Conservation (phyloP, 345 rosid genomes). For the Linum lewisii region DNA sequence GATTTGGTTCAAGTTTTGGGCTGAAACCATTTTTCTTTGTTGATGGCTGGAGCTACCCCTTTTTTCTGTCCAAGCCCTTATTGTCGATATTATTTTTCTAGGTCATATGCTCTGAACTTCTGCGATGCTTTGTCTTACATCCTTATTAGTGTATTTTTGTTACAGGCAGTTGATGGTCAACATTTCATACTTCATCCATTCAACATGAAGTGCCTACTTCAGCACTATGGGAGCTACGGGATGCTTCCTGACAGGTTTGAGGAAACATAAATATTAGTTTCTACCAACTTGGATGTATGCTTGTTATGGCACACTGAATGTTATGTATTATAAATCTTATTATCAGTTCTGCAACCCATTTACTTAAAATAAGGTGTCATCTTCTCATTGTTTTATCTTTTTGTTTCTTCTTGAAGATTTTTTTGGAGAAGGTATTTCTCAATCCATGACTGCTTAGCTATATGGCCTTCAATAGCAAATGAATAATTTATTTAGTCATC, state of each 20-base stretch:
- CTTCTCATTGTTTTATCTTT: too few species aligned
- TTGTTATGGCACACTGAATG: neutral
- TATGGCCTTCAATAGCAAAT: too few species aligned
- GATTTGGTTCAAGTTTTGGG: too few species aligned
- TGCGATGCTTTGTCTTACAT: conserved; percentile 5
- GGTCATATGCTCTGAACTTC: neutral
- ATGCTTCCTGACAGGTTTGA: conserved; percentile 56
- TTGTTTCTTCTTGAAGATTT: too few species aligned
- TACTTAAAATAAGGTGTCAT: neutral
- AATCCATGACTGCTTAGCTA: too few species aligned
- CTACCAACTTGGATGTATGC: neutral
- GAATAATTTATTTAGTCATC: too few species aligned
- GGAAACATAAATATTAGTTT: neutral
- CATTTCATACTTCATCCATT: conserved; percentile 74
- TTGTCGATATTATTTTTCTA: neutral
- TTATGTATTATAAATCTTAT: too few species aligned
- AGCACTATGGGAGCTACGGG: conserved; percentile 77
- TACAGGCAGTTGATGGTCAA: conserved; percentile 90
- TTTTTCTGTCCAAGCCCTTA: neutral
- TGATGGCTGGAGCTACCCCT: neutral
- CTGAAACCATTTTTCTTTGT: neutral
- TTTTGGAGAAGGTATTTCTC: too few species aligned
- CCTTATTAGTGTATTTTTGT: conserved; percentile 17
- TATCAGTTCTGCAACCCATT: neutral
- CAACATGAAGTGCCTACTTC: conserved; percentile 81